phyloP scores from a whole-genome alignment of 208 protist species.

The Leishmania arabica region DNA sequence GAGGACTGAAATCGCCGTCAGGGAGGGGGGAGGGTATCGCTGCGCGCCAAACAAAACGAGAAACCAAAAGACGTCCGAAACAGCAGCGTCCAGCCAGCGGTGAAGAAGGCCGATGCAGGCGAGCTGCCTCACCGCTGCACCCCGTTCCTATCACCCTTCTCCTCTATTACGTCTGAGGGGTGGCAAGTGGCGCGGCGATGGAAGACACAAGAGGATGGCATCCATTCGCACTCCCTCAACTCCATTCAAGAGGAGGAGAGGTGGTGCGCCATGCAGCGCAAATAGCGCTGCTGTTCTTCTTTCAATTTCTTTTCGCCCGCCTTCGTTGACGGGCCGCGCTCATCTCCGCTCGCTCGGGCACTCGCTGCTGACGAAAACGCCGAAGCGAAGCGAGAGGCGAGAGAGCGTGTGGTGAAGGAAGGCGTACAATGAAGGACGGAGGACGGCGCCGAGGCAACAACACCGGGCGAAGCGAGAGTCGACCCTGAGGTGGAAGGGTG shows the following conservation, averaged over 20 bases:
- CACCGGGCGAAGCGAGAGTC: too few species aligned
- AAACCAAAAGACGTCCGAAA: not conserved
- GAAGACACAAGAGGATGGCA: not conserved
- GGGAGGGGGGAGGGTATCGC: not conserved
- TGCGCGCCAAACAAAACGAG: not conserved
- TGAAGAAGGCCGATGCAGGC: not conserved
- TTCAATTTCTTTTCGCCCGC: not conserved
- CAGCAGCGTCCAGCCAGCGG: not conserved
- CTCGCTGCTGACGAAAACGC: not conserved
- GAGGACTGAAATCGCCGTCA: not conserved
- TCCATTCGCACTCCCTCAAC: not conserved
- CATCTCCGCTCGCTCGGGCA: not conserved
- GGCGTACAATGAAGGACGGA: not conserved
- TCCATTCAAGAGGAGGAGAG: not conserved
- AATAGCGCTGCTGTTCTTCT: not conserved
- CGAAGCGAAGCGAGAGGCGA: not conserved
- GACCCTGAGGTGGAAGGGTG: too few species aligned
- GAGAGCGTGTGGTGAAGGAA: not conserved
- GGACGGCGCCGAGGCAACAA: too few species aligned
- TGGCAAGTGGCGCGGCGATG: not conserved
- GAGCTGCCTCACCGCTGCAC: not conserved
- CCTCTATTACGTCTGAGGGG: too few species aligned
- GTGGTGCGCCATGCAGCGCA: not conserved
- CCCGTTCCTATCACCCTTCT: not conserved
- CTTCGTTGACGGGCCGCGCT: not conserved